Percentiles rank a stretch among this genome's conserved stretches.
phyloP scores from a whole-genome alignment of 169 alveolate genomes.

The Plasmodium gallinaceum region DNA sequence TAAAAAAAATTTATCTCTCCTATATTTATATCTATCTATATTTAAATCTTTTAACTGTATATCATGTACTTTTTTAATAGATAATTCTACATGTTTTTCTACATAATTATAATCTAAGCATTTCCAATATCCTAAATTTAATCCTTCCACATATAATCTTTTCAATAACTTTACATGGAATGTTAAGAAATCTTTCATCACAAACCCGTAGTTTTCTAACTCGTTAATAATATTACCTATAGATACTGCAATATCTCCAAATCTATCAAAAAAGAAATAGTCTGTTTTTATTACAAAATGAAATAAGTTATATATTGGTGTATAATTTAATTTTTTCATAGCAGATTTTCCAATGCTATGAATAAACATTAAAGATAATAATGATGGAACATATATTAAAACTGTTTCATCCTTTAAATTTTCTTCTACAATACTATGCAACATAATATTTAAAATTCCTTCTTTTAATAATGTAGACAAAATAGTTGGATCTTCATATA shows the following conservation, averaged over 20 bases:
- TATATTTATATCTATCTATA: conserved; percentile 46
- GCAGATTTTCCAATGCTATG: conserved; percentile 84
- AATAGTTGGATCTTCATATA: conserved; percentile 85
- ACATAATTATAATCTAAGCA: conserved; percentile 56
- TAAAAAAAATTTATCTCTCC: conserved; percentile 55
- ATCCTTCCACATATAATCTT: conserved; percentile 47
- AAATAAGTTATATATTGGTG: conserved; percentile 79
- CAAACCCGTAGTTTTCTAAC: conserved; percentile 71
- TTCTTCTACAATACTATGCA: conserved; percentile 80
- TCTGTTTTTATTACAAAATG: conserved; percentile 81
- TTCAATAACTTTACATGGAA: conserved; percentile 60
- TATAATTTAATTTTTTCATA: conserved; percentile 78
- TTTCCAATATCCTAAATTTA: conserved; percentile 62
- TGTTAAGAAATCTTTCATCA: conserved; percentile 43
- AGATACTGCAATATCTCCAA: conserved; percentile 87
- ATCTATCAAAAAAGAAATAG: conserved; percentile 85
- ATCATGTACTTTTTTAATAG: conserved; percentile 15
- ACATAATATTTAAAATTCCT: conserved; percentile 81
- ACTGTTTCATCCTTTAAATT: conserved; percentile 84
- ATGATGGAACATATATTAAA: conserved; percentile 80
- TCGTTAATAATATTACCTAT: conserved; percentile 79
- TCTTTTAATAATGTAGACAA: conserved; percentile 80
- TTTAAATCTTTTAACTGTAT: conserved; percentile 62
- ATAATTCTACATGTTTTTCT: conserved; percentile 60
- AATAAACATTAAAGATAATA: conserved; percentile 80